Percentiles rank a stretch among this genome's conserved stretches.
phyloP scores from a whole-genome alignment of 2,329 filamentous ascomycete genomes.

The Phialophora expanda region DNA sequence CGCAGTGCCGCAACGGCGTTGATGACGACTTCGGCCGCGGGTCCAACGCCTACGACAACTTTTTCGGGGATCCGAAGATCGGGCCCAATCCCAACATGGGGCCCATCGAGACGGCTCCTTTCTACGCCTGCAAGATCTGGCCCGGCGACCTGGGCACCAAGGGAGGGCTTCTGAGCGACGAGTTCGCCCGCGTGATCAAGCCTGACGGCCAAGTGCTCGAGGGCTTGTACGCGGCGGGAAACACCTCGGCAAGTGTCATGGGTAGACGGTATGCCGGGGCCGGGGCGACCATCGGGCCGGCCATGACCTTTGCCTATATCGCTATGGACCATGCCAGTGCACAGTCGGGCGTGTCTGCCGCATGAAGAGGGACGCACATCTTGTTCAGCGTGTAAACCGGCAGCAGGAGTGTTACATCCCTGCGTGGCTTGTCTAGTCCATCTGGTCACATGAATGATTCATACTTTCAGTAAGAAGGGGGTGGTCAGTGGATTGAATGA shows the following conservation, averaged over 20 bases:
- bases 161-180: conserved; percentile 23
- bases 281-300: conserved; percentile 27
- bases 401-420: no score
- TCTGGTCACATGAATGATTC: no score
- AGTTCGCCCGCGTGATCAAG: conserved; percentile 20
- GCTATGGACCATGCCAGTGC: no score
- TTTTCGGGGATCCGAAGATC: conserved; percentile 44
- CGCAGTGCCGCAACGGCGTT: conserved; percentile 38
- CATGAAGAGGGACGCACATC: no score
- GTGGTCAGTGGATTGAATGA: no score
- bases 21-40: conserved; percentile 47
- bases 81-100: conserved; percentile 45
- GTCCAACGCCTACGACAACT: conserved; percentile 42
- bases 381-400: no score
- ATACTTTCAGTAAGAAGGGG: no score
- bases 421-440: no score
- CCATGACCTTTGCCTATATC: conserved; percentile 29
- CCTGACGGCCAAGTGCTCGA: conserved; percentile 9
- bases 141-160: conserved; percentile 48
- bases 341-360: no score
- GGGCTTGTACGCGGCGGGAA: conserved; percentile 29
- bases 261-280: conserved; percentile 23
- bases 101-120: conserved; percentile 41
- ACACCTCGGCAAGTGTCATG: conserved; percentile 19
- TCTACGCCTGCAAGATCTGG: conserved; percentile 46